Evolutionary conservation across 306 rosid genomes (phyloP), one percentile per base, ranked within the genome.

Genomic region (Pyrus betulifolia): DNA sequence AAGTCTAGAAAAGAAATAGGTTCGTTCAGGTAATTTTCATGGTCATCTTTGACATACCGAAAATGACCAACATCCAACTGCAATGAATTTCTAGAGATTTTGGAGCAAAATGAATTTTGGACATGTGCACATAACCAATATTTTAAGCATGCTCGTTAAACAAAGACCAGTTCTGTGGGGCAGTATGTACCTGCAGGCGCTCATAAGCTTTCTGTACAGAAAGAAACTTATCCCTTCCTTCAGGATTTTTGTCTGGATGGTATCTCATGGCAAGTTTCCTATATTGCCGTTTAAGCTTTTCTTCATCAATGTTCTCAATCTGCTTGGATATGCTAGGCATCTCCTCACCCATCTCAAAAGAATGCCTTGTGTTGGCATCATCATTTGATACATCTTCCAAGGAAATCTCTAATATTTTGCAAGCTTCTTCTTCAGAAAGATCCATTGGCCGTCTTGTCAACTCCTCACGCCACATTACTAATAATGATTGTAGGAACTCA

Each of bases 391-490:
- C 92, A 82, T 95, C 99, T 67, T 95, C 97, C 72, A 86, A 78
- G 76, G 97, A 89, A 84, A 95, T 90, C 83, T 92, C 99, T 76
- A 95, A 89, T 74, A 95, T 95, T 85, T 87, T 95, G 85, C 99
- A 92, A 76, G 99, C 99, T 81, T 89, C 99, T 89, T 92, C 99
- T 85, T 95, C 99, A 27, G 99, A 95, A 70, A 95, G 96, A 85
- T 95, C 99, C 99, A 95, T 95, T 35, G 97, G 99, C 64, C 92
- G 91, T 76, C 99, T 90, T 57, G 99, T 95, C 85, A 95, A 86
- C 84, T 95, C 99, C 89, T 95, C 99, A 79, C 99, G 99, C 99
- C 99, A 95, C 99, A 95, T 92, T 70, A 91, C 97, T 71, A 95
- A 89, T 82, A 95, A 88, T 54, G 99, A 95, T 86, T 95, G 99